Conservation (phyloP, 169 alveolate species). For the Cryptosporidium canis region DNA sequence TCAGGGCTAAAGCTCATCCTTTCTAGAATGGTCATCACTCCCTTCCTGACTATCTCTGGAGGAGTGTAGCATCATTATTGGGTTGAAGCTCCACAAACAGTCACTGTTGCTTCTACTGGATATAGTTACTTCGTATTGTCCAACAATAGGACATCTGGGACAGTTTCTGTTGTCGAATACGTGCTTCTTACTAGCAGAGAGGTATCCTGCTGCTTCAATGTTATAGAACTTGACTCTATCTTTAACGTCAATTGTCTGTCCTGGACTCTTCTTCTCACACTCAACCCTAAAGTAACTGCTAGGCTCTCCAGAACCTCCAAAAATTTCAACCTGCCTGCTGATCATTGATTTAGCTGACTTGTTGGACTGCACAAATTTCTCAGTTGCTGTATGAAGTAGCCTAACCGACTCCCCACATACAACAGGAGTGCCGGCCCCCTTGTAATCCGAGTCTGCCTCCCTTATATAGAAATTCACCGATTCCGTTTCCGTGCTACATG, state of each 20-base stretch:
- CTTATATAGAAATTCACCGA: constrained; percentile 40
- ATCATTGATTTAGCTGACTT: constrained; percentile 35
- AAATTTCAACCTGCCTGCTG: constrained; percentile 27
- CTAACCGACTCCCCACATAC: constrained; percentile 54
- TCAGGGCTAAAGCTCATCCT: constrained; percentile 14
- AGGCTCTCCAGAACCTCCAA: constrained; percentile 20
- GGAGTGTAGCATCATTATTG: constrained; percentile 5
- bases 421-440: constrained; percentile 56
- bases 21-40: not conserved
- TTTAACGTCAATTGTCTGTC: constrained; percentile 13
- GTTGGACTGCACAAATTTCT: constrained; percentile 20
- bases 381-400: constrained; percentile 6
- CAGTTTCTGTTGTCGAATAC: constrained; percentile 60
- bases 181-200: constrained; percentile 18
- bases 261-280: constrained; percentile 20
- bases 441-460: constrained; percentile 18
- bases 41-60: not conserved
- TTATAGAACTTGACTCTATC: constrained; percentile 35
- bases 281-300: constrained; percentile 31
- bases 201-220: constrained; percentile 38
- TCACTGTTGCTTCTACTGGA: constrained; percentile 3
- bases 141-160: constrained; percentile 72
- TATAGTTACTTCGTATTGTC: constrained; percentile 53
- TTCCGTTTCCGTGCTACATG: constrained; percentile 12
- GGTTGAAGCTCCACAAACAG: constrained; percentile 26